A percentile compares a stretch with the other conserved stretches of the same genome.
phyloP scores from a whole-genome alignment of 2,329 filamentous ascomycete genomes.

The Ophiostoma ulmi region DNA sequence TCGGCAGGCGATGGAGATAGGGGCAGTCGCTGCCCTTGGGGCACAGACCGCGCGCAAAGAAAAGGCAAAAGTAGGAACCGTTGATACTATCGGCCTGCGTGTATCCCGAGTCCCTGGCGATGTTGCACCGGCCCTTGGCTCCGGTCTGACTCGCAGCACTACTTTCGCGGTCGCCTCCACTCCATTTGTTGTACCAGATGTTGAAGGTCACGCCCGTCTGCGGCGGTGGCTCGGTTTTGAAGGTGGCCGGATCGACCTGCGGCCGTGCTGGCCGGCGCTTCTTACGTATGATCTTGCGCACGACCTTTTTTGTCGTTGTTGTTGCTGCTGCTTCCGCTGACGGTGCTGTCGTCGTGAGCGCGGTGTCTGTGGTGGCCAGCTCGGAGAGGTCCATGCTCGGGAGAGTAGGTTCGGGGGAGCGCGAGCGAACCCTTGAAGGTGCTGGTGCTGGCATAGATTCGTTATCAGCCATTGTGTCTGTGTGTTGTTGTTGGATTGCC shows the following conservation, averaged over 20 bases:
- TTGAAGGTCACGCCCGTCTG: slow-evolving; percentile 97
- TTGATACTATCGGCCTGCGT: slow-evolving; percentile 70
- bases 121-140: slow-evolving; percentile 80
- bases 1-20: slow-evolving; percentile 84
- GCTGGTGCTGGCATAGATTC: slow-evolving; percentile 16
- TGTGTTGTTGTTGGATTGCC: background rate
- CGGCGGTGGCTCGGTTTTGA: slow-evolving; percentile 78
- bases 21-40: slow-evolving; percentile 89
- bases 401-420: slow-evolving; percentile 1
- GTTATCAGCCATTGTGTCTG: background rate
- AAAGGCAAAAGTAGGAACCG: slow-evolving; percentile 87
- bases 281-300: slow-evolving; percentile 83
- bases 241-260: slow-evolving; percentile 79
- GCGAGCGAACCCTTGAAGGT: background rate
- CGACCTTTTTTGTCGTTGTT: slow-evolving; percentile 8
- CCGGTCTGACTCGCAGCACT: slow-evolving; percentile 78
- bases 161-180: slow-evolving; percentile 88
- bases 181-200: slow-evolving; percentile 99
- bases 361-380: slow-evolving; percentile 11
- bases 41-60: slow-evolving; percentile 65
- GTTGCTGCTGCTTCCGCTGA: background rate
- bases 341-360: slow-evolving; percentile 11
- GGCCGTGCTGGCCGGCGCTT: slow-evolving; percentile 85
- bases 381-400: background rate
- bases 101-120: slow-evolving; percentile 73